Evolutionary conservation across 371 early-diverging fungal species (phyloP).

Genomic region (Blakeslea trispora): DNA sequence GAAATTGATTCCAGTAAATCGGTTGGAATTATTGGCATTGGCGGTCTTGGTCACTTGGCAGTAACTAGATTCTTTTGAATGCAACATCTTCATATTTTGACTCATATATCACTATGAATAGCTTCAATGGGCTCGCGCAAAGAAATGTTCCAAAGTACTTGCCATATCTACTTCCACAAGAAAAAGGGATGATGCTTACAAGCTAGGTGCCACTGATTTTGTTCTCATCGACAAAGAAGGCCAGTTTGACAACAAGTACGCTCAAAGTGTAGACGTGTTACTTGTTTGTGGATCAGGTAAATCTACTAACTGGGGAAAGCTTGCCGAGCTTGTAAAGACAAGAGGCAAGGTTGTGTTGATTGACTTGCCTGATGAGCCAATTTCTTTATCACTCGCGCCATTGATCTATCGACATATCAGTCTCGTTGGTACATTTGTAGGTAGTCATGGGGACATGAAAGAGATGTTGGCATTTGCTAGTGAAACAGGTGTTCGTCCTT

Average conservation of each 20-base stretch:
- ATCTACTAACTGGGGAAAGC: slow-evolving; percentile 52
- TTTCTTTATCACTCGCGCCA: slow-evolving; percentile 40
- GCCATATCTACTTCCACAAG: slow-evolving; percentile 70
- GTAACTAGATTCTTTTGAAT: background rate
- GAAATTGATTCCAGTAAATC: slow-evolving; percentile 49
- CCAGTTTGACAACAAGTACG: slow-evolving; percentile 12
- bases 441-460: slow-evolving; percentile 53
- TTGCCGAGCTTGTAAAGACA: slow-evolving; percentile 52
- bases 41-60: slow-evolving; percentile 71
- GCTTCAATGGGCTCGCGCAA: slow-evolving; percentile 61
- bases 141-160: slow-evolving; percentile 62
- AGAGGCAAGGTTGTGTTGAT: slow-evolving; percentile 65
- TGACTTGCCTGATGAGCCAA: slow-evolving; percentile 64
- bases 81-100: background rate
- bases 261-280: slow-evolving; percentile 48
- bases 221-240: slow-evolving; percentile 16
- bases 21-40: slow-evolving; percentile 55
- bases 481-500: slow-evolving; percentile 65
- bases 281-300: slow-evolving; percentile 59
- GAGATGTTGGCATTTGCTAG: slow-evolving; percentile 76
- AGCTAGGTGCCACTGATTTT: slow-evolving; percentile 68
- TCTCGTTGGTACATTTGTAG: slow-evolving; percentile 74
- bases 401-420: slow-evolving; percentile 55
- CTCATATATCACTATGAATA: background rate
- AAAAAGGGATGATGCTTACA: slow-evolving; percentile 69